Evolutionary conservation across 2,329 filamentous ascomycete species (phyloP).

Genomic region (Dryadomyces quercus-mongolicae): DNA sequence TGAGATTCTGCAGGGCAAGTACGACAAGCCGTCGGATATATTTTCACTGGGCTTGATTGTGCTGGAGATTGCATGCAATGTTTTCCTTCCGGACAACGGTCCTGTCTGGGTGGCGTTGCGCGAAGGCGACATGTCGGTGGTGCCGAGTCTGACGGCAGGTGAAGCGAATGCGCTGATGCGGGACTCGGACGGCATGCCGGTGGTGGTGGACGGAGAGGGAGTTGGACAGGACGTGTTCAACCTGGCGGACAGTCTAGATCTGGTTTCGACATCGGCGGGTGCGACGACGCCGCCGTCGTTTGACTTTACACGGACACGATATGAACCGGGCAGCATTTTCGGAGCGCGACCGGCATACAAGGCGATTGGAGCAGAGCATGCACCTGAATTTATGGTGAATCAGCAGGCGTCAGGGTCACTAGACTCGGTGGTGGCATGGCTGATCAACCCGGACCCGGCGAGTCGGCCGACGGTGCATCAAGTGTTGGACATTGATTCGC

Average conservation of each 20-base stretch:
- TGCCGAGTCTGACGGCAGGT: constrained; percentile 79
- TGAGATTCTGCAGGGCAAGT: constrained; percentile 76
- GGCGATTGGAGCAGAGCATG: constrained; percentile 37
- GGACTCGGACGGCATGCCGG: constrained; percentile 61
- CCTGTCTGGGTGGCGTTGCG: constrained; percentile 82
- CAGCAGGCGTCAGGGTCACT: constrained; percentile 60
- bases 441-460: constrained; percentile 67
- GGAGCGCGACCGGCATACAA: constrained; percentile 29
- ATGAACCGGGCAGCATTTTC: constrained; percentile 28
- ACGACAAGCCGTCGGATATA: constrained; percentile 83
- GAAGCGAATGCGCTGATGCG: constrained; percentile 57
- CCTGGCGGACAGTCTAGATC: constrained; percentile 5
- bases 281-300: not conserved
- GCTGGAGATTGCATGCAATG: constrained; percentile 88
- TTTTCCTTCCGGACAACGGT: constrained; percentile 86
- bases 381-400: constrained; percentile 85
- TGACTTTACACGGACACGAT: constrained; percentile 3
- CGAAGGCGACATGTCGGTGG: constrained; percentile 76
- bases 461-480: constrained; percentile 64
- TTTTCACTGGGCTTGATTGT: constrained; percentile 92
- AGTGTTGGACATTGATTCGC: constrained; percentile 58
- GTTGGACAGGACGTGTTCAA: not conserved
- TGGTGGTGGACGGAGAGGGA: constrained; percentile 25
- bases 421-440: constrained; percentile 73
- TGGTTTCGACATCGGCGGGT: constrained; percentile 2